A percentile compares a stretch with the other conserved stretches of the same genome.
These are phyloP conservation scores for Ophiostoma angusticollis DNA, from an alignment of 2,329 filamentous ascomycete genomes.

Conservation along the genomic window DNA sequence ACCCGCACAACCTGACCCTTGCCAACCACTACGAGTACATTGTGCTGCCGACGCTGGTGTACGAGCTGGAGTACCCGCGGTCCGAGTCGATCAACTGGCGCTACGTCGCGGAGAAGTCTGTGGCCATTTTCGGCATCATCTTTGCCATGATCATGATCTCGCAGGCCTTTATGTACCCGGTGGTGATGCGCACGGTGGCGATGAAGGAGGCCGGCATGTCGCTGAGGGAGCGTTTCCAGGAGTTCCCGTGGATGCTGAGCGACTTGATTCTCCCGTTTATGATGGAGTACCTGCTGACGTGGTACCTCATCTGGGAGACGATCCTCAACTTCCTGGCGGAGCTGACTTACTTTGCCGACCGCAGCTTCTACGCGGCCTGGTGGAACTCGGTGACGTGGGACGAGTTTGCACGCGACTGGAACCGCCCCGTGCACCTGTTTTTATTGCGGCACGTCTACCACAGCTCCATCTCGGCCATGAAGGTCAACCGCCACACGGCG, in stretches of 20 bases:
- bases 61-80: conserved; percentile 66
- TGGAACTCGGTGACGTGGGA: conserved; percentile 56
- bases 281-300: conserved; percentile 63
- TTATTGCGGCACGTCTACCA: conserved; percentile 69
- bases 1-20: conserved; percentile 57
- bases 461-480: conserved; percentile 59
- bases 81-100: conserved; percentile 56
- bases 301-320: conserved; percentile 73
- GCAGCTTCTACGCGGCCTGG: conserved; percentile 56
- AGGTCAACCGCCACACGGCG: conserved; percentile 55
- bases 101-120: conserved; percentile 60
- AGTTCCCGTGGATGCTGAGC: conserved; percentile 62
- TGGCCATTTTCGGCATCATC: conserved; percentile 58
- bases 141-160: conserved; percentile 70
- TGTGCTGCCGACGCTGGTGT: conserved; percentile 62
- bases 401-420: conserved; percentile 72
- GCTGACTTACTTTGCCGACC: conserved; percentile 63
- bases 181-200: conserved; percentile 51
- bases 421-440: conserved; percentile 64
- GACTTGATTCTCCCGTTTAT: conserved; percentile 69
- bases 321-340: conserved; percentile 66
- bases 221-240: conserved; percentile 45
- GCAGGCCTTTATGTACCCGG: conserved; percentile 65
- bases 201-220: conserved; percentile 56
- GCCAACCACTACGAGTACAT: conserved; percentile 60